These are phyloP conservation scores for Alternaria arbusti DNA, from an alignment of 2,329 filamentous ascomycete species.

Conservation along the genomic window DNA sequence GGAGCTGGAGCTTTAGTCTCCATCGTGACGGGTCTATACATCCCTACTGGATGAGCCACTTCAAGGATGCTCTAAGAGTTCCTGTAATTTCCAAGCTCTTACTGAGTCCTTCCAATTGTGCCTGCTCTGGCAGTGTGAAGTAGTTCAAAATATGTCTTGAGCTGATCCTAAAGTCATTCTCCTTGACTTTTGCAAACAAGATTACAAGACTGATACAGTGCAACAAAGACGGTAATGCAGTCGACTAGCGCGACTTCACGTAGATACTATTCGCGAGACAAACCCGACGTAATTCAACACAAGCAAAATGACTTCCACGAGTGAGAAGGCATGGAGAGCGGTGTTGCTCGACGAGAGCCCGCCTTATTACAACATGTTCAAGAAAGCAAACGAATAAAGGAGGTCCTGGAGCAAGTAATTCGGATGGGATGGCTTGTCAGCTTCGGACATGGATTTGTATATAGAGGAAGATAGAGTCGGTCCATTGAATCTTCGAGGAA, in stretches of 20 bases:
- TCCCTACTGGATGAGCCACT: not conserved
- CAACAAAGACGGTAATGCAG: not conserved
- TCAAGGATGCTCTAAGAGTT: not conserved
- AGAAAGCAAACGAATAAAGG: not conserved
- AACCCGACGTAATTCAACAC: not conserved
- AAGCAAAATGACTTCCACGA: not conserved
- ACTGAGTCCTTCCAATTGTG: not conserved
- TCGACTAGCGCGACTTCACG: not conserved
- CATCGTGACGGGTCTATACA: not conserved
- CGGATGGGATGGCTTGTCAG: not conserved
- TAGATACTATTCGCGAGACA: not conserved
- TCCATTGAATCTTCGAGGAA: not conserved
- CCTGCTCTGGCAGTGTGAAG: not conserved
- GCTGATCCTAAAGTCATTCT: not conserved
- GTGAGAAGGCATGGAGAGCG: not conserved
- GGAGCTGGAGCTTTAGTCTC: not conserved
- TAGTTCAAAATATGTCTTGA: not conserved
- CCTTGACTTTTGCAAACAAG: not conserved
- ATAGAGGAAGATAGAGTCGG: not conserved
- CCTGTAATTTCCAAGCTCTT: not conserved
- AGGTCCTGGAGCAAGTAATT: not conserved
- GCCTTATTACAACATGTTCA: not conserved
- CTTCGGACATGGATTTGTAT: not conserved
- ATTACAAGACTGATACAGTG: not conserved
- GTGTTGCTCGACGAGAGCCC: not conserved